Evolutionary conservation across 2,329 filamentous ascomycete species (phyloP).

Genomic region (Nigrospora osmanthi): DNA sequence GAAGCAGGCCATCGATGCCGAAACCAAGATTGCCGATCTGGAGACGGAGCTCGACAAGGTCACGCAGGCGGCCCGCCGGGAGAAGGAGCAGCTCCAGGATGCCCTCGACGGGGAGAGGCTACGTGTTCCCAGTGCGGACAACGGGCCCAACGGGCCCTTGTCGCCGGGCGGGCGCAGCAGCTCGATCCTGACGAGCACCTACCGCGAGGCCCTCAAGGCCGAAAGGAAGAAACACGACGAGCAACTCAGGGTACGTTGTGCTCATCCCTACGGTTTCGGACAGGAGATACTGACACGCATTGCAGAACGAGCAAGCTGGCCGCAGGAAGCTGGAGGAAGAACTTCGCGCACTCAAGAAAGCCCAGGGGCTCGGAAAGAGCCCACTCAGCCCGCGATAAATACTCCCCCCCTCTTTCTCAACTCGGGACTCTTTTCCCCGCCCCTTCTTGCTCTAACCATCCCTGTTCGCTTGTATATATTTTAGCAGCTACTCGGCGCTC

Average conservation of each 20-base stretch:
- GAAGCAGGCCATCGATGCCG: conserved; percentile 23
- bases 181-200: conserved; percentile 23
- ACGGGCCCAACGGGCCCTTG: conserved; percentile 12
- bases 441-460: not conserved
- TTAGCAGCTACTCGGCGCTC: too few species aligned
- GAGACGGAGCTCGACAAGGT: conserved; percentile 21
- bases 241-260: conserved; percentile 21
- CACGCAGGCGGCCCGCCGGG: conserved; percentile 16
- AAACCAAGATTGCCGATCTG: conserved; percentile 23
- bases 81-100: conserved; percentile 23
- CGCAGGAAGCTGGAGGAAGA: conserved; percentile 24
- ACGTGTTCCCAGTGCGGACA: not conserved
- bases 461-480: too few species aligned
- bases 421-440: not conserved
- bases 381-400: conserved; percentile 2
- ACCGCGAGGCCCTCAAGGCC: conserved; percentile 19
- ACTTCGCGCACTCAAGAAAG: conserved; percentile 18
- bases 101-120: conserved; percentile 22
- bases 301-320: conserved; percentile 20
- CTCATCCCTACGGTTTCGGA: too few species aligned
- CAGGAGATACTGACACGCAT: conserved; percentile 7
- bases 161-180: conserved; percentile 19
- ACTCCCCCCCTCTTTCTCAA: too few species aligned
- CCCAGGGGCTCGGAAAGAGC: conserved; percentile 16
- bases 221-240: conserved; percentile 26